Base-by-base conservation (phyloP, 306 rosid genomes). In the Biancaea sappan region DNA sequence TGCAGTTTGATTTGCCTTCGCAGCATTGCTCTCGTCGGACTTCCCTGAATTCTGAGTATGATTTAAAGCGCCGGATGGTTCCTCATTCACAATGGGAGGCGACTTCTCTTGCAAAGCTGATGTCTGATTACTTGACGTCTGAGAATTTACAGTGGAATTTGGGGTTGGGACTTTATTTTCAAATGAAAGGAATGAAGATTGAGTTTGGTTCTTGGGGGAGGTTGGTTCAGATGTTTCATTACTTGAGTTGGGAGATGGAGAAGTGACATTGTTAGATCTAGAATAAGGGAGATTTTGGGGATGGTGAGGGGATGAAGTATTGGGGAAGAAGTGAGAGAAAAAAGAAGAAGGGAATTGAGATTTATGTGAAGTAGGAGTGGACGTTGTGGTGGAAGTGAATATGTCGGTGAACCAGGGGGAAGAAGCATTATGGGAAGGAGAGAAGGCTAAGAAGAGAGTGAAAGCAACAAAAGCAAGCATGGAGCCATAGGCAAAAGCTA, bases 401-500 rank as follows among this genome's bases (percentile, higher is more conserved):
- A 93, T 76, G 83, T 76, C 85, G 63, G 87, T 53, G 76, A 91
- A 88, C 81, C 86, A 80, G 1, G 98, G 97, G 10, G 96, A 78
- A 6, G 74, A 73, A 10, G 94, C 78, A 75, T 77, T 85, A 0
- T 86, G 53, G 29, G 96, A 81, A 67, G 97, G 91, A 12, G 78
- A 84, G 48, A 88, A 88, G 37, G 91, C 92, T 53, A 94, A 35
- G 85, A 94, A 90, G 26, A 83, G 75, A 9, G 99, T 94, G 84
- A 90, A 78, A 74, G 74, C 79, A 41, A 94, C 82, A 68, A 92
- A 92, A 18, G 86, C 82, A 8, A 94, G 74, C 77, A 81, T 79
- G 34, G 85, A 87, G 62, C 88, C 93, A 74, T 88, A 94, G 0
- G 82, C 88, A 67, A 92, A 86, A 64, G 91, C 82, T 0, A 79